phyloP scores from a whole-genome alignment of 2,329 filamentous ascomycete genomes.

The Exserohilum turcica region DNA sequence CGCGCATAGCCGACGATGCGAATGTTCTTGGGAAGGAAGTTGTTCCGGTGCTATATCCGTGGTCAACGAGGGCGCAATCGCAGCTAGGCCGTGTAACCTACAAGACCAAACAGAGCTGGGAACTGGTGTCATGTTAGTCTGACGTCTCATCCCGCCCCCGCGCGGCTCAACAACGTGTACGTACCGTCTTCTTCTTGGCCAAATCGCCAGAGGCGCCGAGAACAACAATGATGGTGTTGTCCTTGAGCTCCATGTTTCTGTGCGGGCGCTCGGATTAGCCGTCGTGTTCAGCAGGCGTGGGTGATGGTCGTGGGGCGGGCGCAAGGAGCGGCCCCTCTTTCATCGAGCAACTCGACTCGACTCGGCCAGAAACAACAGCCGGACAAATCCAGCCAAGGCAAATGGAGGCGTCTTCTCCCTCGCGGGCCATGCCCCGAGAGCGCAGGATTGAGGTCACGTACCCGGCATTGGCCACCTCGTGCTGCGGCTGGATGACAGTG shows the following conservation, averaged over 20 bases:
- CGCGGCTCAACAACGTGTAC: slow-evolving; percentile 36
- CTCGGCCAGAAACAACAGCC: not conserved
- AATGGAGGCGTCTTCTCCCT: not conserved
- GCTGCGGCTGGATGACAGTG: slow-evolving; percentile 54
- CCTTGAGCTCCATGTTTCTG: slow-evolving; percentile 93
- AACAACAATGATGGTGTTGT: slow-evolving; percentile 96
- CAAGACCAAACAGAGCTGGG: slow-evolving; percentile 94
- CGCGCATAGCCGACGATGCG: slow-evolving; percentile 98
- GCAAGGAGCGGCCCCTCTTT: slow-evolving; percentile 23
- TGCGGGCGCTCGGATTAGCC: slow-evolving; percentile 38
- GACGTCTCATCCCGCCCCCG: not conserved
- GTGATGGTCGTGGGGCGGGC: slow-evolving; percentile 2
- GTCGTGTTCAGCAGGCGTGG: slow-evolving; percentile 16
- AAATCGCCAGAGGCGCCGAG: slow-evolving; percentile 96
- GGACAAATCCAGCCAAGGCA: slow-evolving; percentile 11
- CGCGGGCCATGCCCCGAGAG: not conserved
- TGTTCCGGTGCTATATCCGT: slow-evolving; percentile 82
- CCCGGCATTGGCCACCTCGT: slow-evolving; percentile 53
- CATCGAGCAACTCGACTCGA: not conserved
- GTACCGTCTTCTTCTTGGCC: slow-evolving; percentile 99
- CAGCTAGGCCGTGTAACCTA: slow-evolving; percentile 60
- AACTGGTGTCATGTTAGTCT: slow-evolving; percentile 64
- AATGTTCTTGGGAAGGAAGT: slow-evolving; percentile 95
- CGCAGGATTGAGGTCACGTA: slow-evolving; percentile 38
- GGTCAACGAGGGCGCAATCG: slow-evolving; percentile 23